A percentile compares a stretch with the other conserved stretches of the same genome.
These are phyloP conservation scores for Hyaloperonospora arabidopsidis DNA, from an alignment of 352 stramenopile genomes.

Conservation along the genomic window DNA sequence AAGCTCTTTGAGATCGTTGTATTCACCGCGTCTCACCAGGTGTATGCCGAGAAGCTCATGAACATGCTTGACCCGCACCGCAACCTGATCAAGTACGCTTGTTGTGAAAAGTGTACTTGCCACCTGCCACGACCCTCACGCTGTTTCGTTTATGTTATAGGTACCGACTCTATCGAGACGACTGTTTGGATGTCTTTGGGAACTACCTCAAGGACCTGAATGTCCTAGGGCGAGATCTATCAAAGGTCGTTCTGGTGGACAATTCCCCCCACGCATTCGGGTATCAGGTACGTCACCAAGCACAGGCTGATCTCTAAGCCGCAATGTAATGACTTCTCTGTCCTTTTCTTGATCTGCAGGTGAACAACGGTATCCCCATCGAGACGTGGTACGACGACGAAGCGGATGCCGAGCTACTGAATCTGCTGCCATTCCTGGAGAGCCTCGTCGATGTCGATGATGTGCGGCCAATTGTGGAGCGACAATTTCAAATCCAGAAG, in stretches of 20 bases:
- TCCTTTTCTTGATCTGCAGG: conserved; percentile 18
- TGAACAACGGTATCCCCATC: conserved; percentile 98
- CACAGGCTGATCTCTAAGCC: no score
- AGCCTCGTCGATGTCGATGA: conserved; percentile 82
- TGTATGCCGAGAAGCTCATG: conserved; percentile 95
- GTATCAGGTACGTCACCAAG: conserved; percentile 78
- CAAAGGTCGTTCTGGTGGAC: conserved; percentile 91
- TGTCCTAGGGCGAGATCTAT: conserved; percentile 90
- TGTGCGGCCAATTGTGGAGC: conserved; percentile 83
- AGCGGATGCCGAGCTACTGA: conserved; percentile 93
- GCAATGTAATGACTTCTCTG: no score
- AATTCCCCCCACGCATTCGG: conserved; percentile 97
- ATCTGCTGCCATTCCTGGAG: conserved; percentile 92
- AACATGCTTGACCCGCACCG: conserved; percentile 93
- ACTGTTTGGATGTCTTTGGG: conserved; percentile 93
- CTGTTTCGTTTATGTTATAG: conserved; percentile 24
- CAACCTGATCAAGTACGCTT: conserved; percentile 80
- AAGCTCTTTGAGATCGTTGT: conserved; percentile 98
- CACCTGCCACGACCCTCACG: conserved; percentile 5
- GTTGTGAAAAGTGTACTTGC: neutral
- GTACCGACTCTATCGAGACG: conserved; percentile 92
- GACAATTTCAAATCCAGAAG: conserved; percentile 89
- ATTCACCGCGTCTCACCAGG: conserved; percentile 94
- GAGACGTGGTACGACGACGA: conserved; percentile 98
- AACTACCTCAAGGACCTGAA: conserved; percentile 99